Evolutionary conservation across 768 basidiomycete genomes (phyloP).

Genomic region (Leccinum ochraceum): DNA sequence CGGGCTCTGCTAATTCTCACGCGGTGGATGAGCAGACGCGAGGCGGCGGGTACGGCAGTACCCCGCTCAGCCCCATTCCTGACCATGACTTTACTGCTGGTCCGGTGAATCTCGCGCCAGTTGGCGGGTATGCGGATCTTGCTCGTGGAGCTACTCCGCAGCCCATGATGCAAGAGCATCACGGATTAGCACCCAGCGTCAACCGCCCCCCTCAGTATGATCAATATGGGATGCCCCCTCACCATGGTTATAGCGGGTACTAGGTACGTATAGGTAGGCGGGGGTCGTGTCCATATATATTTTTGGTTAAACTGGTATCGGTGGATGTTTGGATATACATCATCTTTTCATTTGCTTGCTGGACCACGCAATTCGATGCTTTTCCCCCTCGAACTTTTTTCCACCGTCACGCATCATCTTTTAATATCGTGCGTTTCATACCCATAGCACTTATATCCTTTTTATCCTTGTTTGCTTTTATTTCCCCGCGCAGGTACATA

Average conservation of each 20-base stretch:
- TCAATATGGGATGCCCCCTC: slow-evolving; percentile 56
- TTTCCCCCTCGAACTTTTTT: slow-evolving; percentile 6
- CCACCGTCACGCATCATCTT: slow-evolving; percentile 3
- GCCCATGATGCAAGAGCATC: slow-evolving; percentile 49
- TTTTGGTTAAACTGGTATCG: not conserved
- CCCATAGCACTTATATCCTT: slow-evolving; percentile 12
- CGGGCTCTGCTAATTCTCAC: slow-evolving; percentile 40
- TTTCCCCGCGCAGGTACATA: not conserved
- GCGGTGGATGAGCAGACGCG: slow-evolving; percentile 34
- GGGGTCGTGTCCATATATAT: not conserved
- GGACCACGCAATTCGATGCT: slow-evolving; percentile 27
- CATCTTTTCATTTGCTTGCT: slow-evolving; percentile 29
- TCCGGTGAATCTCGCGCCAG: slow-evolving; percentile 54
- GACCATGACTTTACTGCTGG: slow-evolving; percentile 81
- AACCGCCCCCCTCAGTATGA: slow-evolving; percentile 54
- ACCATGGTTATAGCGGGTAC: slow-evolving; percentile 44
- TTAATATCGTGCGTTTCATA: slow-evolving; percentile 23
- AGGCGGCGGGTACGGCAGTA: slow-evolving; percentile 31
- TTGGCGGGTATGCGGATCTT: slow-evolving; percentile 82
- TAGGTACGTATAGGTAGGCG: not conserved
- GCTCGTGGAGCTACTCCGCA: slow-evolving; percentile 72
- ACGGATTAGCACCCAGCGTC: slow-evolving; percentile 40
- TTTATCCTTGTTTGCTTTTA: slow-evolving; percentile 4
- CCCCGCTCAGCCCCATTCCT: slow-evolving; percentile 48
- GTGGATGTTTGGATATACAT: slow-evolving; percentile 9